Evolutionary conservation across 257 asterid genomes (phyloP), one percentile per base, ranked within the genome.

Genomic region (Galeopsis tetrahit): DNA sequence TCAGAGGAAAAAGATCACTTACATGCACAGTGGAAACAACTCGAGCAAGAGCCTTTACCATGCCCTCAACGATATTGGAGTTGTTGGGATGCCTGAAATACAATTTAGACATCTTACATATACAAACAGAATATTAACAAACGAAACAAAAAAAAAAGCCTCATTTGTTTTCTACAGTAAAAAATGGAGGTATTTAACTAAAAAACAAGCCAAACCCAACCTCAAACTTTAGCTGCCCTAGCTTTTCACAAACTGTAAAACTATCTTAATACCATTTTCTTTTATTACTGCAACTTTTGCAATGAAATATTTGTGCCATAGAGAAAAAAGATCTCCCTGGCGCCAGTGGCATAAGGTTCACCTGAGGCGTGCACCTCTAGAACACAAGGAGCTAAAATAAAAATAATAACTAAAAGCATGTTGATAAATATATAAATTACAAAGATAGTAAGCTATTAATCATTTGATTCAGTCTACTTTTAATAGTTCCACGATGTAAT

Each of bases 1-100:
- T 38, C 31, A 34, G 38, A 35, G 43, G 57, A 51, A 67, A 28
- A 70, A 62, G 73, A 46, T 33, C 78, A 75, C 79, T 64, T 59
- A 94, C 99, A 96, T 91, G 97, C 65, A 90, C 96, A 69, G 82
- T 88, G 66, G 93, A 87, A 82, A 94, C 96, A 66, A 94, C 95
- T 68, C 95, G 93, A 77, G 98, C 97, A 80, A 94, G 96, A 73
- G 98, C 88, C 81, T 91, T 91, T 52, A 94, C 97, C 91, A 90
- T 88, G 81, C 85, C 93, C 85, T 88, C 96, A 69, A 91, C 95
- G 62, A 94, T 85, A 85, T 89, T 91, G 76, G 99, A 88, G 89
- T 94, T 94, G 78, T 88, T 90, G 28, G 97, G 97, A 80, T 91
- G 78, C 93, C 99, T 94, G 88, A 75, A 75, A 77, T 44, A 58